A percentile compares a stretch with the other conserved stretches of the same genome.
These are phyloP conservation scores for Fonsecaea pugnacius DNA, from an alignment of 2,329 filamentous ascomycete species.

Conservation along the genomic window DNA sequence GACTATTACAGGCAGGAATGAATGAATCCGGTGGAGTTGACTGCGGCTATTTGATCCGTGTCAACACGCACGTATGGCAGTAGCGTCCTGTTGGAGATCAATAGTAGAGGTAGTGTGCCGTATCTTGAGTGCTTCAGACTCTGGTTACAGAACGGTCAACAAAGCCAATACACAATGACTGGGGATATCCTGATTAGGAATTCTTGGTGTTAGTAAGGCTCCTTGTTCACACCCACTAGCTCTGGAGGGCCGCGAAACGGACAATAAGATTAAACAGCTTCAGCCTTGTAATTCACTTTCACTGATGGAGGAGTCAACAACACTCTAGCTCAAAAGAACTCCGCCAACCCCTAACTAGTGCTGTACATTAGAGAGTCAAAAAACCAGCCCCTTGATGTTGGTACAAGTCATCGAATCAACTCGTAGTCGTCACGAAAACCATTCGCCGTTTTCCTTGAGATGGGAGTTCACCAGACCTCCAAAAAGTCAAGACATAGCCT, in stretches of 20 bases:
- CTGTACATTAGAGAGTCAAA: background rate
- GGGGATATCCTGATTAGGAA: background rate
- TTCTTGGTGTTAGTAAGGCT: background rate
- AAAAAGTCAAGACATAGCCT: slow-evolving; percentile 13
- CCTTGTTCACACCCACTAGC: background rate
- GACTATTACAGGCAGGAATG: background rate
- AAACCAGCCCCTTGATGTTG: background rate
- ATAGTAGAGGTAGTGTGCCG: background rate
- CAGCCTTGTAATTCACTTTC: background rate
- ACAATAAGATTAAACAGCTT: background rate
- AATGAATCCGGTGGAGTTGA: background rate
- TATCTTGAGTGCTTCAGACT: background rate
- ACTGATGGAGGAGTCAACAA: background rate
- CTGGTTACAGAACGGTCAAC: background rate
- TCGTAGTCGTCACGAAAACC: background rate
- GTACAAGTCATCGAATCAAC: slow-evolving; percentile 2
- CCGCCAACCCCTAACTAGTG: background rate
- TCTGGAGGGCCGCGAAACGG: too few species aligned
- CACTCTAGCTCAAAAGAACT: background rate
- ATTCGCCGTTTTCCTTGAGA: background rate
- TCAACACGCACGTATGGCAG: background rate
- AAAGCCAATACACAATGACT: background rate
- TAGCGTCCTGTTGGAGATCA: background rate
- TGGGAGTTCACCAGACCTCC: background rate
- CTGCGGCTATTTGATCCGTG: background rate